Evolutionary conservation across 495 filamentous ascomycete species (phyloP), one percentile per base, ranked within the genome.

Genomic region (Chaetomidium leptoderma): DNA sequence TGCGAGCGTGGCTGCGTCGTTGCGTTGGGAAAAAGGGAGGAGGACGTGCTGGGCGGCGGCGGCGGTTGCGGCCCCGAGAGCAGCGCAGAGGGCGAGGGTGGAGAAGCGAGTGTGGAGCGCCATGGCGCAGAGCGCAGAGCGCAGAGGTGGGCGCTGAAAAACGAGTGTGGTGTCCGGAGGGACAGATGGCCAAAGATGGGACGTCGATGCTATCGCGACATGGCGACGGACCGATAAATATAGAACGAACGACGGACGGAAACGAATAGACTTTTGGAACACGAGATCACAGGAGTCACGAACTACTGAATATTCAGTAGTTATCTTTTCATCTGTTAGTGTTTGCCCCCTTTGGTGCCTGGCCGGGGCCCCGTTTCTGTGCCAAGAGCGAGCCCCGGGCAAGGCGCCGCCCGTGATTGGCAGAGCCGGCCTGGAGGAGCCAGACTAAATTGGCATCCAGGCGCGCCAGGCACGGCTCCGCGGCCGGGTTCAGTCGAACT

Each of bases 21-120:
- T n/a, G 21, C 32, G 54, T n/a, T 51, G 49, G 10, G 55, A 37
- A 40, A 66, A 66, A n/a, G 60, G 64, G 24, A 66, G 50, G 13
- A 57, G 60, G 19, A 66, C 60, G 23, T 66, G 63, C 27, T 47
- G 53, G 29, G 55, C 51, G 8, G 51, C 24, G 8, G 50, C 45
- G 3, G 36, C 43, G 16, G 56, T 44, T 30, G 53, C n/a, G n/a
- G n/a, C n/a, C n/a, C 23, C n/a, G 19, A 7, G 39, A 57, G 53
- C 2, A 58, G n/a, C 33, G 29, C 30, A 57, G 27, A 58, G 6
- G 6, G 63, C 56, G 36, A 58, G 21, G 14, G 45, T 33, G 4
- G 48, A 59, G 8, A 60, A 62, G 30, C 51, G 59, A 57, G 47
- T 46, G 59, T 30, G 47, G 45, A 13, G 53, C 55, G 55, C 53